phyloP scores from a whole-genome alignment of 1,139 yeast species.

The Geotrichum carabidarum region DNA sequence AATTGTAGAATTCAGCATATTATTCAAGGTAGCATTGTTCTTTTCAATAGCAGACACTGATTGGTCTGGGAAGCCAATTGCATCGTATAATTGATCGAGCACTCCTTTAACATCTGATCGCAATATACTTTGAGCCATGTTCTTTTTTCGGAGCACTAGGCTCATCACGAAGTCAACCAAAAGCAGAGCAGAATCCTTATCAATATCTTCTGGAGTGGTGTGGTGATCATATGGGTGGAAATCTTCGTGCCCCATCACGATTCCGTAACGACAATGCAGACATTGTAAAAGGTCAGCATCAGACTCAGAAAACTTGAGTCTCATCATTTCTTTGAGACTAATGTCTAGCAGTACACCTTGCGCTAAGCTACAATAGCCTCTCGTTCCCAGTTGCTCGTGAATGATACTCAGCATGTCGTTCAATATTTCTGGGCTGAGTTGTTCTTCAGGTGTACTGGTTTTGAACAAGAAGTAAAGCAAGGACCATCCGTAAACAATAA shows the following conservation, averaged over 20 bases:
- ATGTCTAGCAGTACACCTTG: constrained; percentile 59
- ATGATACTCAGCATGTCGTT: constrained; percentile 51
- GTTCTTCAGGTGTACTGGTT: constrained; percentile 24
- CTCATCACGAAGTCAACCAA: constrained; percentile 60
- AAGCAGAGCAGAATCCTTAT: constrained; percentile 49
- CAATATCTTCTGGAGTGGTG: constrained; percentile 45
- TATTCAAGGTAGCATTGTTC: constrained; percentile 43
- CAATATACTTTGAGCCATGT: constrained; percentile 48
- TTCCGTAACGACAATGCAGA: constrained; percentile 71
- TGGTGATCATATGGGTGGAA: constrained; percentile 65
- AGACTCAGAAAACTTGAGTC: constrained; percentile 42
- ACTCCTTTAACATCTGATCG: constrained; percentile 67
- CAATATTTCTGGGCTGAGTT: constrained; percentile 27
- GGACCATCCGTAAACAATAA: constrained; percentile 46
- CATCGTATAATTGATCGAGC: constrained; percentile 67
- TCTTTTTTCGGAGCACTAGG: constrained; percentile 53
- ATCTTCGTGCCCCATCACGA: constrained; percentile 54
- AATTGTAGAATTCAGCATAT: constrained; percentile 50
- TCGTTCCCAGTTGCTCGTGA: constrained; percentile 69
- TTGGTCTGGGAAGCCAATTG: constrained; percentile 61
- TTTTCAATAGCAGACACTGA: constrained; percentile 38
- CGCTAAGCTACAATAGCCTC: constrained; percentile 64
- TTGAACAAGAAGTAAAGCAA: constrained; percentile 34
- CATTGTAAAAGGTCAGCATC: constrained; percentile 69
- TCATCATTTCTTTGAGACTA: constrained; percentile 52